Evolutionary conservation across 768 basidiomycete species (phyloP).

Genomic region (Leccinellum luteum): DNA sequence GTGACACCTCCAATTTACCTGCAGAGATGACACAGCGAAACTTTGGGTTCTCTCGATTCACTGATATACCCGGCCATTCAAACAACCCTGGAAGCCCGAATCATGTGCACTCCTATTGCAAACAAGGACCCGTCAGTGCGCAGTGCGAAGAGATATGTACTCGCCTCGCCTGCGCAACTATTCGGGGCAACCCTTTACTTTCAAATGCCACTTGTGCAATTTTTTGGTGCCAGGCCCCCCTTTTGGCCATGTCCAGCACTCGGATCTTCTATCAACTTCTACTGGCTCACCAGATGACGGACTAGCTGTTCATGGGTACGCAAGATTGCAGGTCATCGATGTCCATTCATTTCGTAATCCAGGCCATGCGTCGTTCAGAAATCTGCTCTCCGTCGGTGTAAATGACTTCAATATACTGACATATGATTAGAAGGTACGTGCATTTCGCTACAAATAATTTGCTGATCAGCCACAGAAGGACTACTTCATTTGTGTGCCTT

Average conservation of each 20-base stretch:
- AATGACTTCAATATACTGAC: background rate
- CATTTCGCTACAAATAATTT: background rate
- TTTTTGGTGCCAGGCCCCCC: background rate
- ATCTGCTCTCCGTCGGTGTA: background rate
- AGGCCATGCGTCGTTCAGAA: no score
- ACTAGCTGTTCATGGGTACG: background rate
- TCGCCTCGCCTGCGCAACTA: no score
- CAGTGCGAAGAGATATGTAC: background rate
- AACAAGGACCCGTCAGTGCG: background rate
- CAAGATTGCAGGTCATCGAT: background rate
- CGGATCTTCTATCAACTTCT: background rate
- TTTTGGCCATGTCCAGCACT: background rate
- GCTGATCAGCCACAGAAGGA: background rate
- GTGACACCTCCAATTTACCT: background rate
- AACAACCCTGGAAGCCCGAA: no score
- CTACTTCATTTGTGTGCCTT: background rate
- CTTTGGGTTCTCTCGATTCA: background rate
- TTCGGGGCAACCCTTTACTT: background rate
- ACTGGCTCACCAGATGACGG: background rate
- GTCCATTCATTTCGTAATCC: no score
- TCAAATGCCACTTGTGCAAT: background rate
- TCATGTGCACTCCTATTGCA: no score
- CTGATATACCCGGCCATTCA: no score
- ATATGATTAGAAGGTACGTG: background rate
- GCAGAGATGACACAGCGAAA: background rate